These are phyloP conservation scores for Metarhizium humberi DNA, from an alignment of 2,329 filamentous ascomycete species.

Conservation along the genomic window DNA sequence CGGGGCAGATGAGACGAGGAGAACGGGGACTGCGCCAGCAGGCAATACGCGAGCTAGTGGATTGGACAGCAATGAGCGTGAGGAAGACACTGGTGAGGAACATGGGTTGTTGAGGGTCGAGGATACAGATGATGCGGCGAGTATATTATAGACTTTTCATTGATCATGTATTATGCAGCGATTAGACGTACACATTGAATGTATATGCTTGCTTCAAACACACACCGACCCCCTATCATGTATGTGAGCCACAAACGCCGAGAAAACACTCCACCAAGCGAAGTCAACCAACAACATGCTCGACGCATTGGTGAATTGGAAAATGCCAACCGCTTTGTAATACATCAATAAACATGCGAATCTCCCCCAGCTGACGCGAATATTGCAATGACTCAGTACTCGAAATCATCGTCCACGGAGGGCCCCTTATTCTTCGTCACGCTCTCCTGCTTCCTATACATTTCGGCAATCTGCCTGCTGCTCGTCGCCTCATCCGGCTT, in stretches of 20 bases:
- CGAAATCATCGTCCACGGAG: slow-evolving; percentile 91
- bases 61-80: neutral
- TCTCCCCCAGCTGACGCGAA: neutral
- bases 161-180: neutral
- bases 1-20: slow-evolving; percentile 55
- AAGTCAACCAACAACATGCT: no score
- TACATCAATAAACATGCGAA: neutral
- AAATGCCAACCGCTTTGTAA: neutral
- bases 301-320: neutral
- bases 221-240: neutral
- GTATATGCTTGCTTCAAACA: neutral
- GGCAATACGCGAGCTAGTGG: neutral
- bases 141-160: slow-evolving; percentile 2
- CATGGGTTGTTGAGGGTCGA: slow-evolving; percentile 1
- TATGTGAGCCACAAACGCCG: neutral
- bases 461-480: slow-evolving; percentile 80
- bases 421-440: slow-evolving; percentile 80
- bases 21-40: slow-evolving; percentile 22
- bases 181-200: neutral
- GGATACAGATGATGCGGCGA: slow-evolving; percentile 1
- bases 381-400: slow-evolving; percentile 53
- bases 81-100: neutral
- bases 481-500: slow-evolving; percentile 85
- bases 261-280: no score
- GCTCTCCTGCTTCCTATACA: slow-evolving; percentile 93